Conservation (phyloP, 176 grass and related monocot species). For the Leersia perrieri region DNA sequence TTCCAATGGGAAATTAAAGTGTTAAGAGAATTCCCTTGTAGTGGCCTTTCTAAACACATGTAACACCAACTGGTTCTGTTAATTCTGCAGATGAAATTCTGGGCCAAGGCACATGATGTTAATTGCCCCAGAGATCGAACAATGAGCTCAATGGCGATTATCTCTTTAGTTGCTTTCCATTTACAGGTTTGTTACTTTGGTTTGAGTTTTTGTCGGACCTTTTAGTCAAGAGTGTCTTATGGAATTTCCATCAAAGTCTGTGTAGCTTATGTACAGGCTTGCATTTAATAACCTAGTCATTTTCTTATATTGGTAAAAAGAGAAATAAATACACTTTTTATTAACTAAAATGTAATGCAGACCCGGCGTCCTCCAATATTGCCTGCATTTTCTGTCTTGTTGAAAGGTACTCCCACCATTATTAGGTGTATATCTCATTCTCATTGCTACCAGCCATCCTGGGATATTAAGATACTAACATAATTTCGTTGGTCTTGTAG, state of each 20-base stretch:
- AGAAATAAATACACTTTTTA: slow-evolving; percentile 15
- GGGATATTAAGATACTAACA: slow-evolving; percentile 13
- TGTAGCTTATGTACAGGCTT: neutral
- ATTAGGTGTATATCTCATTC: neutral
- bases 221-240: neutral
- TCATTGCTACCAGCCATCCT: slow-evolving; percentile 10
- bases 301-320: slow-evolving; percentile 15
- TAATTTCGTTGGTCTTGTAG: slow-evolving; percentile 37
- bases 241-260: slow-evolving; percentile 22
- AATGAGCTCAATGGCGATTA: slow-evolving; percentile 94
- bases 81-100: slow-evolving; percentile 75
- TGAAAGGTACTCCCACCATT: slow-evolving; percentile 65
- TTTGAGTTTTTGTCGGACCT: slow-evolving; percentile 4
- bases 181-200: slow-evolving; percentile 61
- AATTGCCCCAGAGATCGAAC: slow-evolving; percentile 86
- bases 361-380: slow-evolving; percentile 80
- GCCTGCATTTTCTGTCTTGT: slow-evolving; percentile 74
- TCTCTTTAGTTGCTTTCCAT: slow-evolving; percentile 97
- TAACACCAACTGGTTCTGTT: slow-evolving; percentile 13
- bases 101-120: slow-evolving; percentile 72
- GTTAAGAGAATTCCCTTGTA: neutral
- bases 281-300: neutral
- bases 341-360: slow-evolving; percentile 54
- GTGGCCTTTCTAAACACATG: neutral
- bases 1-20: slow-evolving; percentile 20